Base-by-base conservation (phyloP, 2,329 filamentous ascomycete genomes). In the Diplodia sapinea region DNA sequence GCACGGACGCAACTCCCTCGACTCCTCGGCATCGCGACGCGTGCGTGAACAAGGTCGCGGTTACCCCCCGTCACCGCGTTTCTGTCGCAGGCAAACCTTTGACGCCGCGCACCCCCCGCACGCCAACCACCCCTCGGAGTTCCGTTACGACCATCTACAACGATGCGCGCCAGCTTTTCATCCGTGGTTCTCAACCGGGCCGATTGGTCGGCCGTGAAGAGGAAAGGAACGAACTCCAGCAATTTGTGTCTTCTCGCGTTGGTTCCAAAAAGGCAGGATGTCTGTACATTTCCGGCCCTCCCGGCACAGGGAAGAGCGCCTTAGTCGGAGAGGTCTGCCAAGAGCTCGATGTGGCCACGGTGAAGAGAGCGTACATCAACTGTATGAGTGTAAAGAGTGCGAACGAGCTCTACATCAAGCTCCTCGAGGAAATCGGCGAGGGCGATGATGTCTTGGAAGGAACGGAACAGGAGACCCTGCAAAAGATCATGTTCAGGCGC, bases 341-440 rank as follows among this genome's bases (percentile, higher is more conserved):
- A 57, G 83, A 88, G 52, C 80, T 90, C 59, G 81, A 82, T 40
- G 78, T 82, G 1, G 74, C 78, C 13, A 78, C 78, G 4, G 82
- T 95, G 65, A 88, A 87, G 73, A 88, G 89, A 65, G 89, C 89
- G 2, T 94, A 94, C 75, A 86, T 99, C 83, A 99, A 99, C 78
- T 99, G 95, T 80, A 97, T 97, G 89, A 97, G 94, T 79, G 89
- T 97, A 79, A 96, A 95, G 75, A 92, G 89, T 40, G 92, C 93
- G 2, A 89, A 88, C 71, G 94, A 97, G 75, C 85, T 99, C 26
- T 96, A 96, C 79, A 85, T 86, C 70, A 94, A 90, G 23, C 82
- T 99, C 20, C 80, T 94, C 13, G 89, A 92, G 71, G 85, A 87
- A 66, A 87, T 94, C 51, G 85, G 85, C 13, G 84, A 89, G 66